A percentile compares a stretch with the other conserved stretches of the same genome.
phyloP scores from a whole-genome alignment of 345 rosid species.

The Dipteronia sinensis region DNA sequence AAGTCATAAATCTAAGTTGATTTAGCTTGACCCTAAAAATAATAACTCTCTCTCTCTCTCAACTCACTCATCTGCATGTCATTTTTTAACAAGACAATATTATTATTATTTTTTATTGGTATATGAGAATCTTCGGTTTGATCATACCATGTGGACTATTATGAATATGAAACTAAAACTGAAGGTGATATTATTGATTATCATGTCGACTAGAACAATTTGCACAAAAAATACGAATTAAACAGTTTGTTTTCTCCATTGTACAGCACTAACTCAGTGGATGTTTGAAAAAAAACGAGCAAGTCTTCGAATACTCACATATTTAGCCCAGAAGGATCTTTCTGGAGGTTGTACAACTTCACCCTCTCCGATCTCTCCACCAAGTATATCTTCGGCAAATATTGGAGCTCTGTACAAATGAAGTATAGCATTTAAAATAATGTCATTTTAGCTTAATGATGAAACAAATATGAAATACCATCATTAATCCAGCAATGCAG shows the following conservation, averaged over 20 bases:
- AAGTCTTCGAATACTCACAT: constrained; percentile 50
- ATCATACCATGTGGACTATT: neutral
- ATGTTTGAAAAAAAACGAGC: neutral
- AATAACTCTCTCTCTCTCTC: too few species aligned
- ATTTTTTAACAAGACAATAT: too few species aligned
- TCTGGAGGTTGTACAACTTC: constrained; percentile 71
- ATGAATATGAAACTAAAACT: neutral
- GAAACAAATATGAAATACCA: neutral
- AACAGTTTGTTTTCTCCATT: neutral
- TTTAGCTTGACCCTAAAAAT: too few species aligned
- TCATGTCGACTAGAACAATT: neutral
- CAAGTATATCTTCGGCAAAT: constrained; percentile 62
- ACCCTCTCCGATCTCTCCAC: constrained; percentile 67
- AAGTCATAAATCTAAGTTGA: too few species aligned
- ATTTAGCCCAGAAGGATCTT: constrained; percentile 94
- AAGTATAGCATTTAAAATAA: neutral
- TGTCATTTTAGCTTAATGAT: neutral
- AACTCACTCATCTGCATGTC: too few species aligned
- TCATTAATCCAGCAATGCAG: neutral
- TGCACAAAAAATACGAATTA: neutral
- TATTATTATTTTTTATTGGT: neutral
- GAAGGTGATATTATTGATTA: neutral
- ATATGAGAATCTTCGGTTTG: neutral
- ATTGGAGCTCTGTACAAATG: constrained; percentile 59
- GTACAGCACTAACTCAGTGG: neutral